Conservation (phyloP, 768 basidiomycete species). For the Chiua virens region DNA sequence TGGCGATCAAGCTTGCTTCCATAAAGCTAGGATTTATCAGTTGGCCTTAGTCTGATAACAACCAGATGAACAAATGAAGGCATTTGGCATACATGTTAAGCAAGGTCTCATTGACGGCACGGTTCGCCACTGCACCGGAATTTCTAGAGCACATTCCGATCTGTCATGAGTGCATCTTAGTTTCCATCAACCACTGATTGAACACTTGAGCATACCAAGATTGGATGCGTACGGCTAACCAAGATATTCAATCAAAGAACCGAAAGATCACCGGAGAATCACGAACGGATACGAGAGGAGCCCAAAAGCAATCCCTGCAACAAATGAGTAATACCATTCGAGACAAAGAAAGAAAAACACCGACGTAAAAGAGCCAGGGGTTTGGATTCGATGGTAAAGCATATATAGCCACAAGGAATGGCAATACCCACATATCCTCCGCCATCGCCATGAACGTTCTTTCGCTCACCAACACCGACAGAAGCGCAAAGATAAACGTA, state of each 20-base stretch:
- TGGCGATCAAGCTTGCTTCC: conserved; percentile 44
- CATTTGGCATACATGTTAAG: conserved; percentile 47
- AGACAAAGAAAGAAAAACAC: conserved; percentile 6
- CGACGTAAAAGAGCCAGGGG: conserved; percentile 54
- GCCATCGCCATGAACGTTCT: too few species aligned
- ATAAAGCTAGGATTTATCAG: conserved; percentile 32
- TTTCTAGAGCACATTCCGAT: conserved; percentile 65
- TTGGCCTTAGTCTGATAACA: too few species aligned
- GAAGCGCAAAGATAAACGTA: conserved; percentile 48
- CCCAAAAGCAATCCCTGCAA: conserved; percentile 41
- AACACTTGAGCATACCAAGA: conserved; percentile 33
- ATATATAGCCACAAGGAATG: conserved; percentile 54
- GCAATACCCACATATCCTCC: too few species aligned
- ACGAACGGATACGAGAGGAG: conserved; percentile 45
- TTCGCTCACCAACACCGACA: conserved; percentile 56
- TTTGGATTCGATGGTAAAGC: conserved; percentile 47
- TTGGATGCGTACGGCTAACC: conserved; percentile 46
- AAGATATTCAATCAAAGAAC: conserved; percentile 2
- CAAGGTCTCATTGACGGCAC: conserved; percentile 58
- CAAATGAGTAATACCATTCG: not conserved
- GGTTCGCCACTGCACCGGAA: conserved; percentile 55
- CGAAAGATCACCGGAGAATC: not conserved
- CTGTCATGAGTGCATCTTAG: conserved; percentile 9
- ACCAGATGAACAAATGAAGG: too few species aligned
- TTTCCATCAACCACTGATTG: too few species aligned